Evolutionary conservation across 192 early-diverging fungal species (phyloP).

Genomic region (Coemansia sp.): DNA sequence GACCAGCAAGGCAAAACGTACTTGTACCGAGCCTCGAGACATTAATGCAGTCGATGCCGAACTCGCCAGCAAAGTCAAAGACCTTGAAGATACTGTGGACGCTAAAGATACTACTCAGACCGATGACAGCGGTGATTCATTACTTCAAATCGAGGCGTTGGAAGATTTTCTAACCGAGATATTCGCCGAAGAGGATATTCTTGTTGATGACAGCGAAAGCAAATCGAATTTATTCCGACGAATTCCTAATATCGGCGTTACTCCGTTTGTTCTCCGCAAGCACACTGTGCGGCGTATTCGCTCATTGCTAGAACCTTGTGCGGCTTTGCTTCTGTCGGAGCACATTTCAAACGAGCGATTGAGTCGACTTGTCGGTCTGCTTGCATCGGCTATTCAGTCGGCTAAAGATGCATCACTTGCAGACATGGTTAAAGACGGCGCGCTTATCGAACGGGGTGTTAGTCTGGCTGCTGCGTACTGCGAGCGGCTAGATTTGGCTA

Average conservation of each 20-base stretch:
- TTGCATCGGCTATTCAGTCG: slow-evolving; percentile 25
- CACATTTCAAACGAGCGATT: slow-evolving; percentile 19
- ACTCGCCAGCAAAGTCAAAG: background rate
- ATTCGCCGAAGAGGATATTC: slow-evolving; percentile 36
- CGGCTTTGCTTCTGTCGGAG: slow-evolving; percentile 14
- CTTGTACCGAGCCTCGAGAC: background rate
- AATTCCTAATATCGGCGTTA: slow-evolving; percentile 1
- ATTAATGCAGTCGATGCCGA: background rate
- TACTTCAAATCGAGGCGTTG: slow-evolving; percentile 12
- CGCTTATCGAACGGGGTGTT: slow-evolving; percentile 13
- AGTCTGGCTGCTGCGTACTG: slow-evolving; percentile 25
- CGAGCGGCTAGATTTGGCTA: slow-evolving; percentile 18
- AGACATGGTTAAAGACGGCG: slow-evolving; percentile 34
- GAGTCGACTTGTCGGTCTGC: slow-evolving; percentile 25
- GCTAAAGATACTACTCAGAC: background rate
- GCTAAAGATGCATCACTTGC: slow-evolving; percentile 28
- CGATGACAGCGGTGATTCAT: background rate
- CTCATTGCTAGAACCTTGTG: slow-evolving; percentile 20
- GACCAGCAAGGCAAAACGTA: background rate
- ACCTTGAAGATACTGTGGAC: background rate
- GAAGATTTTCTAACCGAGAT: slow-evolving; percentile 30
- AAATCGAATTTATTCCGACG: slow-evolving; percentile 10
- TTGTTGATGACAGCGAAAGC: slow-evolving; percentile 3
- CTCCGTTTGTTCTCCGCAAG: slow-evolving; percentile 20
- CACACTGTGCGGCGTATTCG: slow-evolving; percentile 25